These are phyloP conservation scores for Naganishia sp. DNA, from an alignment of 1,284 basidiomycete genomes.

Conservation along the genomic window DNA sequence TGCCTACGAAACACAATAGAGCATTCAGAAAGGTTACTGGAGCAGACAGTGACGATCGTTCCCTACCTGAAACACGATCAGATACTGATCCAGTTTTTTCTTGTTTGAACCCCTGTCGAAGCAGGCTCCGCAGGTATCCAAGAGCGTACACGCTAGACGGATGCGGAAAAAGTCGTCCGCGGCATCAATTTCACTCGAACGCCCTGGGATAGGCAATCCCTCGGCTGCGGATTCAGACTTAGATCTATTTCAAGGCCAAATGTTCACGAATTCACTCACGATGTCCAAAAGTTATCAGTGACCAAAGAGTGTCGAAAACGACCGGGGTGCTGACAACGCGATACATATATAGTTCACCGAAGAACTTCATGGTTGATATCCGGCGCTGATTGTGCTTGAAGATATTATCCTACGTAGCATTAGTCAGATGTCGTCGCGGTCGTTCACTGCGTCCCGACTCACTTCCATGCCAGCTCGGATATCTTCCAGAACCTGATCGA, in stretches of 20 bases:
- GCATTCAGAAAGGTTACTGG: too few relatives aligned
- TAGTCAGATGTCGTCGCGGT: background rate
- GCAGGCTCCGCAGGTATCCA: slow-evolving; percentile 97
- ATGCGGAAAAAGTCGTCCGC: slow-evolving; percentile 96
- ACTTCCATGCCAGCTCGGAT: slow-evolving; percentile 82
- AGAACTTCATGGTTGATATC: slow-evolving; percentile 85
- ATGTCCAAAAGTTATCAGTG: slow-evolving; percentile 92
- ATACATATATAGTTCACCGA: slow-evolving; percentile 97
- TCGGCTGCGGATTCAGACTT: slow-evolving; percentile 62
- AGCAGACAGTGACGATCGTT: background rate
- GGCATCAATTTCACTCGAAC: slow-evolving; percentile 76
- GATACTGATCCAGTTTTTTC: slow-evolving; percentile 87
- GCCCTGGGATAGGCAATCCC: slow-evolving; percentile 80
- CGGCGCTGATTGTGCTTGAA: slow-evolving; percentile 94
- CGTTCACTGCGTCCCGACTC: slow-evolving; percentile 24
- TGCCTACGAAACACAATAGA: slow-evolving; percentile 59
- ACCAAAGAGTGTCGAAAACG: slow-evolving; percentile 93
- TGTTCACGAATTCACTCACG: slow-evolving; percentile 60
- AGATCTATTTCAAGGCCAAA: slow-evolving; percentile 24
- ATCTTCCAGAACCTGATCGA: slow-evolving; percentile 94
- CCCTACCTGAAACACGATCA: slow-evolving; percentile 85
- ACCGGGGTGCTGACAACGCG: slow-evolving; percentile 84
- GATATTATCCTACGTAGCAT: slow-evolving; percentile 66
- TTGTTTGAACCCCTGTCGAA: slow-evolving; percentile 89
- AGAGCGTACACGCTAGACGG: slow-evolving; percentile 82